Evolutionary conservation across 305 asterid genomes (phyloP).

Genomic region (Striga hermonthica): DNA sequence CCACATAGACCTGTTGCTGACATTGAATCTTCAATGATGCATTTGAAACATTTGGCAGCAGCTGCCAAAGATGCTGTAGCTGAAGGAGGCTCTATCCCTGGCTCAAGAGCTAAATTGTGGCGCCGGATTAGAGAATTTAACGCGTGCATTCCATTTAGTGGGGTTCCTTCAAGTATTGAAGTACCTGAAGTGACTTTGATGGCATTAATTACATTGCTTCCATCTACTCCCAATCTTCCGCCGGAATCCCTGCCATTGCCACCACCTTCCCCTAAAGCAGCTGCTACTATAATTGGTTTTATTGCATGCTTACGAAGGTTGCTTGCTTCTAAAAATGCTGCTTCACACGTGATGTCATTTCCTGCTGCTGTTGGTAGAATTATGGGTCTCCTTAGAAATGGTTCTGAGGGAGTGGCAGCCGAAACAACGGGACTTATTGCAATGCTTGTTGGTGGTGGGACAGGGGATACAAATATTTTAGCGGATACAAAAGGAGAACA

Average conservation of each 20-base stretch:
- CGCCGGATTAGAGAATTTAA: constrained; percentile 97
- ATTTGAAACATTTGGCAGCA: constrained; percentile 93
- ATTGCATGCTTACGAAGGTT: constrained; percentile 88
- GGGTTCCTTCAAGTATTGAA: constrained; percentile 83
- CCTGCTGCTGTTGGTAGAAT: constrained; percentile 98
- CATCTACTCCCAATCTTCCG: constrained; percentile 94
- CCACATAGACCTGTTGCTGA: constrained; percentile 57
- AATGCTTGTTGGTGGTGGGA: constrained; percentile 96
- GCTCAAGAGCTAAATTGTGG: constrained; percentile 99
- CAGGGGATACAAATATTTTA: constrained; percentile 70
- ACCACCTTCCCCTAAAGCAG: constrained; percentile 98
- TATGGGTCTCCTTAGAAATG: constrained; percentile 96
- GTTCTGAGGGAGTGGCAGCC: constrained; percentile 95
- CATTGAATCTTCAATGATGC: constrained; percentile 75
- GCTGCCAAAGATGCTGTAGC: constrained; percentile 98
- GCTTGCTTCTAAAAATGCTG: constrained; percentile 91
- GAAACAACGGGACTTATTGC: constrained; percentile 90
- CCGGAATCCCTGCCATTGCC: constrained; percentile 96
- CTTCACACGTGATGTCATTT: constrained; percentile 96
- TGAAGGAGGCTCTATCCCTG: constrained; percentile 99
- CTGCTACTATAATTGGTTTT: constrained; percentile 96
- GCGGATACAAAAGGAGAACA: constrained; percentile 92
- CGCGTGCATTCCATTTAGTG: constrained; percentile 87
- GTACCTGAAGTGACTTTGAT: constrained; percentile 98
- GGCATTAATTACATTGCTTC: constrained; percentile 98